A percentile compares a stretch with the other conserved stretches of the same genome.
Evolutionary conservation across 768 basidiomycete genomes (phyloP).

Genomic region (Boletellus sp.): DNA sequence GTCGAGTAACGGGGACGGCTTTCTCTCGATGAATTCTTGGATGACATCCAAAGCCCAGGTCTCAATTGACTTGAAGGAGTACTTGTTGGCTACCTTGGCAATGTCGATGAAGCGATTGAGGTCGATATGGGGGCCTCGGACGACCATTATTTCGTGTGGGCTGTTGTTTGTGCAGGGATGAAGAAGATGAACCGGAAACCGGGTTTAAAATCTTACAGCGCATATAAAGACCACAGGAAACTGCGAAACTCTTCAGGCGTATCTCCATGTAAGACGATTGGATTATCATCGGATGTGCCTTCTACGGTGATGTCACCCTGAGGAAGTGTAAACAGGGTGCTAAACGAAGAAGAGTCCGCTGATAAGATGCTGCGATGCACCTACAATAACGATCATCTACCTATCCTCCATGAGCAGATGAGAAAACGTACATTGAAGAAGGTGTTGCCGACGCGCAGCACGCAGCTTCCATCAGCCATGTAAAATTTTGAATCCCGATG

Average conservation of each 20-base stretch:
- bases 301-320: conserved; percentile 49
- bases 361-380: conserved; percentile 60
- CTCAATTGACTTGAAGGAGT: conserved; percentile 69
- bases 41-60: conserved; percentile 75
- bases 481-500: conserved; percentile 55
- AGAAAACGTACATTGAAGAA: conserved; percentile 59
- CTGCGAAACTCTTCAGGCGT: conserved; percentile 62
- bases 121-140: conserved; percentile 47
- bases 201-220: conserved; percentile 46
- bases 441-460: conserved; percentile 57
- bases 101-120: conserved; percentile 57
- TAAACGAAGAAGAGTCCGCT: conserved; percentile 61
- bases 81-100: conserved; percentile 66
- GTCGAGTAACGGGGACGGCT: conserved; percentile 49
- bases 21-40: conserved; percentile 60
- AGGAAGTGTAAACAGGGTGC: conserved; percentile 64
- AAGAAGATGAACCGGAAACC: background rate
- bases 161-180: conserved; percentile 31
- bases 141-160: conserved; percentile 55
- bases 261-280: conserved; percentile 62
- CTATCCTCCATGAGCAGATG: background rate
- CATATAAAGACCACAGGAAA: conserved; percentile 76
- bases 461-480: conserved; percentile 64
- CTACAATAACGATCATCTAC: conserved; percentile 29
- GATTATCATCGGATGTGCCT: conserved; percentile 61